Evolutionary conservation across 2,329 filamentous ascomycete genomes (phyloP), one percentile per base, ranked within the genome.

Genomic region (Cladophialophora exuberans): DNA sequence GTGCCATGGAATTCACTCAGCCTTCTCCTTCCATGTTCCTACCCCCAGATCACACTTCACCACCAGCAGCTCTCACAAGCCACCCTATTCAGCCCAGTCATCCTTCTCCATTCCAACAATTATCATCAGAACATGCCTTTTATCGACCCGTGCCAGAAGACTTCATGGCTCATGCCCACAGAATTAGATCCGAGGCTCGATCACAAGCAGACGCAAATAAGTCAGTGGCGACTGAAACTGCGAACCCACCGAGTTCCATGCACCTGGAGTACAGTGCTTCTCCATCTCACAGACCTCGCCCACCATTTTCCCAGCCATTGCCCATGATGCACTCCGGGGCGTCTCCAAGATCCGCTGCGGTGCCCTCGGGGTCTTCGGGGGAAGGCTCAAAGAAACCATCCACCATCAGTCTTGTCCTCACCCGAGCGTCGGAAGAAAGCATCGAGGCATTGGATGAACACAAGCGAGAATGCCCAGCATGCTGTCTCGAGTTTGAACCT

Each of bases 381-480:
- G 45, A 43, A 31, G 31, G 6, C 36, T 45, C 43, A 20, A 49
- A 39, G 23, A 55, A 56, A 23, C 44, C 42, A 11, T 13, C 47
- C 3, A 57, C 50, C 39, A 54, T 48, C 22, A n/a, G n/a, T n/a
- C 42, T 62, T 25, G 35, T 56, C 20, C 52, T 62, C 26, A 61
- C 48, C 41, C 54, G 57, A 23, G 57, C 57, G 18, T 57, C 57
- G 5, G 22, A 39, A 20, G 56, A 56, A 9, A 53, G 46, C 47
- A 59, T 62, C 22, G 44, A 57, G 45, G 30, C 31, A 3, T 33
- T 62, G 36, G 48, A 54, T 7, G 55, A 61, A 25, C 60, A 61
- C 51, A 62, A 61, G 51, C 50, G 46, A 39, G 60, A 62, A 54
- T 62, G 60, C 31, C 60, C 60, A 15, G 55, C 57, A 15, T 62